Evolutionary conservation across 1,284 basidiomycete species (phyloP), one percentile per base, ranked within the genome.

Genomic region (Cutaneotrichosporon curvatum): DNA sequence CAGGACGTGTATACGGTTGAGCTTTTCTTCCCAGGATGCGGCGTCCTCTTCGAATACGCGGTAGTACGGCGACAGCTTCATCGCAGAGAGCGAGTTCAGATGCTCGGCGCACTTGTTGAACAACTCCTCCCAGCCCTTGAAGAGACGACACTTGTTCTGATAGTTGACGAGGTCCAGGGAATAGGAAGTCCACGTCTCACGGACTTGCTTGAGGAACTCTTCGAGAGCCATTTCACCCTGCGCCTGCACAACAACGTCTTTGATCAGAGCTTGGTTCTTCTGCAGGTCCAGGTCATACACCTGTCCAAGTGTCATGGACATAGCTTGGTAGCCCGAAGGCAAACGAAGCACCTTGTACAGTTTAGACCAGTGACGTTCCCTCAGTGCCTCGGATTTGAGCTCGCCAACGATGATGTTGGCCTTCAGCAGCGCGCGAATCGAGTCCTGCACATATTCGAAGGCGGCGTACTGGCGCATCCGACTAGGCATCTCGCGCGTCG

Each of bases 381-480:
- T 89, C 61, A 99, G 75, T 2, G 94, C 94, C 63, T 99, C 95
- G 9, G 90, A 94, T 72, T 95, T 96, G 60, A 99, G 78, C 70
- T 99, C 95, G 18, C 82, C 81, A 25, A 99, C 79, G 55, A 96
- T 76, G 1, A 83, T 70, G 67, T 97, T 96, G 43, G 87, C 84
- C 75, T 96, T 97, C 59, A 96, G 78, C 30, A 94, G 76, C 6
- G 82, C 81, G 40, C 85, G 80, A 48, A 99, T 77, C 16, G 84
- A 79, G 40, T 98, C 94, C 64, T 97, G 94, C 3, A 98, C 90
- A 66, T 89, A 94, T 75, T 98, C 95, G 64, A 97, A 98, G 0
- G 95, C 95, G 9, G 91, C 88, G 67, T 98, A 99, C 69, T 98
- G 95, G 50, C 95, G 81, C 95, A 98, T 98, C 47, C 92, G 80